phyloP scores from a whole-genome alignment of 2,329 filamentous ascomycete genomes.

The Phoma herbarum region DNA sequence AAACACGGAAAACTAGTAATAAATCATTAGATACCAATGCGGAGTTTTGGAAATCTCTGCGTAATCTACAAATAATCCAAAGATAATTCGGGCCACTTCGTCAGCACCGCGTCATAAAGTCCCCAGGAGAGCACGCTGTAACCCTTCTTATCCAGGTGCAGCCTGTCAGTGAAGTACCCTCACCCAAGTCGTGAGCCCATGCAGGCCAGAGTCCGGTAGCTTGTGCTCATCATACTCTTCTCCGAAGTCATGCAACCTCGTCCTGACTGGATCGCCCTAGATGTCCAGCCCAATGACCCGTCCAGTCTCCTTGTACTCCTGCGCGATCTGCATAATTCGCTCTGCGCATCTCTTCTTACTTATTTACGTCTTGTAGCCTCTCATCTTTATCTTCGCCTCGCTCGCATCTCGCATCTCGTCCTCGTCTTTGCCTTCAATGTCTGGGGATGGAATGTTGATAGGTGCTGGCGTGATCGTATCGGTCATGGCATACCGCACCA shows the following conservation, averaged over 20 bases:
- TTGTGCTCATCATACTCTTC: slow-evolving; percentile 40
- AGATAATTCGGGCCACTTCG: slow-evolving; percentile 45
- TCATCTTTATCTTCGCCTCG: slow-evolving; percentile 23
- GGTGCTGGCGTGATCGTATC: slow-evolving; percentile 52
- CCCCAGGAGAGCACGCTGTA: slow-evolving; percentile 41
- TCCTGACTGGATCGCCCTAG: slow-evolving; percentile 44
- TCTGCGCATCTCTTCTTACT: slow-evolving; percentile 53
- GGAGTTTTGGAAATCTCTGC: not conserved
- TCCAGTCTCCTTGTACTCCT: slow-evolving; percentile 45
- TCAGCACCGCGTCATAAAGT: slow-evolving; percentile 32
- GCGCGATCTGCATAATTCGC: slow-evolving; percentile 48
- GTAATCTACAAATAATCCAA: slow-evolving; percentile 30
- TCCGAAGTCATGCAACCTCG: slow-evolving; percentile 34
- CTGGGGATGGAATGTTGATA: slow-evolving; percentile 38
- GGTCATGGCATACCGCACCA: slow-evolving; percentile 40
- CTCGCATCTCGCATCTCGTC: slow-evolving; percentile 19
- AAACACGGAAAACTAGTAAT: no score
- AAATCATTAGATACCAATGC: not conserved
- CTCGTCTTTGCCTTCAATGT: not conserved
- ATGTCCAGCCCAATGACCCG: slow-evolving; percentile 47
- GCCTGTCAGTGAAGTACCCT: slow-evolving; percentile 51
- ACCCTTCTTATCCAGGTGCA: slow-evolving; percentile 48
- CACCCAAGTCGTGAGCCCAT: slow-evolving; percentile 43
- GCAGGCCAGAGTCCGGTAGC: slow-evolving; percentile 50
- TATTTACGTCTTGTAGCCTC: slow-evolving; percentile 47